Evolutionary conservation across 805 yeast genomes (phyloP), one percentile per base, ranked within the genome.

Genomic region (Gaillardinia entomophila): DNA sequence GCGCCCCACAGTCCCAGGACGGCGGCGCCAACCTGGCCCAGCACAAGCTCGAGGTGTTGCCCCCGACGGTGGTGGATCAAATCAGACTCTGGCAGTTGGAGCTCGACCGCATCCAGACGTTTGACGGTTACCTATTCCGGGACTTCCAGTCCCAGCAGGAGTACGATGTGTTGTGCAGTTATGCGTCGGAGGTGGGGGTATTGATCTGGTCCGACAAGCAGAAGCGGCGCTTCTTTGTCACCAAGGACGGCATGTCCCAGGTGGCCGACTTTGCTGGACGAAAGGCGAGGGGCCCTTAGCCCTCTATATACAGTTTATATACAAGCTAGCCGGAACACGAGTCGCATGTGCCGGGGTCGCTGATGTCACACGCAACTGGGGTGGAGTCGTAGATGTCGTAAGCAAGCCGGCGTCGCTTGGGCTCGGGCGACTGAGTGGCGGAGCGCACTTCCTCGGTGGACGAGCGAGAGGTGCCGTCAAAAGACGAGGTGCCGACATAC

Each of bases 51-150:
- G 79, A 80, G 49, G 64, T 92, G 10, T 55, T 84, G 4, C 97
- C 97, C 3, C 96, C 97, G 0, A 92, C 96, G 0, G 95, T 92
- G n/a, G 84, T 86, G 1, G 99, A 92, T 58, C 99, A 92, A 55
- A 85, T 92, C 46, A 81, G 79, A 52, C 68, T 92, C 33, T 92
- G 99, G 99, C 97, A 92, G 62, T 66, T 92, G 38, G 99, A 92
- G 54, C 60, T 89, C 62, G 97, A 92, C 55, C 75, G 99, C 59
- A 85, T 92, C 42, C 79, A 83, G 45, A 75, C 92, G 1, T 83
- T 77, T 31, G 86, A 80, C 18, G 99, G 99, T 0, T 88, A 81
- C 37, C 58, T 92, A 28, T 92, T 85, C 61, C 81, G 86, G 36
- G 96, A 90, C 46, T 92, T 92, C 55, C 68, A 80, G 16, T 81